These are phyloP conservation scores for Tulasnella sp. DNA, from an alignment of 768 basidiomycete species.

Conservation along the genomic window DNA sequence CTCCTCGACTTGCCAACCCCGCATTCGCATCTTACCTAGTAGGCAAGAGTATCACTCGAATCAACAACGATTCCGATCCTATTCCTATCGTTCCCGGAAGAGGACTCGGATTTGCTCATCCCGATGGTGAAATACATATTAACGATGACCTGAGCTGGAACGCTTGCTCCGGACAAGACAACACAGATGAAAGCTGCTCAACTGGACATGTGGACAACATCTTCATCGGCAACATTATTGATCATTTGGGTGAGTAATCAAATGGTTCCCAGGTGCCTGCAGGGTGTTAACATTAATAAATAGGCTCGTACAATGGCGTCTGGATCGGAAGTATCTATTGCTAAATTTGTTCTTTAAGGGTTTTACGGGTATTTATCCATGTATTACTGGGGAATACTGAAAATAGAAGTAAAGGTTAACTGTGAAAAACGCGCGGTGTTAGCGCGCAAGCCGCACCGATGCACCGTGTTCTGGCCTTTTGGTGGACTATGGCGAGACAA, in stretches of 20 bases:
- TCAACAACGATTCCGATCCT: constrained; percentile 17
- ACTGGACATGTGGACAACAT: constrained; percentile 13
- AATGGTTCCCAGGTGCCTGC: too few species aligned
- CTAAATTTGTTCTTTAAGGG: neutral
- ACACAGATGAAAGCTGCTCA: constrained; percentile 11
- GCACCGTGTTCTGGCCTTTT: too few species aligned
- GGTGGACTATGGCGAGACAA: too few species aligned
- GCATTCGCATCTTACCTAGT: constrained; percentile 43
- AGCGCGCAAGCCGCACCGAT: too few species aligned
- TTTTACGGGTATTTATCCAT: neutral
- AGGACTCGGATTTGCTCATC: neutral
- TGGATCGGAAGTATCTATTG: too few species aligned
- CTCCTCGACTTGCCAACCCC: constrained; percentile 23
- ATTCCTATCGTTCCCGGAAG: constrained; percentile 20
- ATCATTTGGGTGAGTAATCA: constrained; percentile 1
- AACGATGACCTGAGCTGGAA: neutral
- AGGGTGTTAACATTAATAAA: too few species aligned
- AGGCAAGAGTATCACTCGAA: constrained; percentile 14
- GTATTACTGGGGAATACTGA: neutral
- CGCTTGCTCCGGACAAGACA: constrained; percentile 14
- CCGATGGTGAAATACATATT: constrained; percentile 9
- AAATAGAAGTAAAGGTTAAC: too few species aligned
- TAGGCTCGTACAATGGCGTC: too few species aligned
- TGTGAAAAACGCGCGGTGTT: too few species aligned
- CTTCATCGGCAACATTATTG: neutral